These are phyloP conservation scores for Aspergillus quadricinctus DNA, from an alignment of 2,329 filamentous ascomycete genomes.

Conservation along the genomic window DNA sequence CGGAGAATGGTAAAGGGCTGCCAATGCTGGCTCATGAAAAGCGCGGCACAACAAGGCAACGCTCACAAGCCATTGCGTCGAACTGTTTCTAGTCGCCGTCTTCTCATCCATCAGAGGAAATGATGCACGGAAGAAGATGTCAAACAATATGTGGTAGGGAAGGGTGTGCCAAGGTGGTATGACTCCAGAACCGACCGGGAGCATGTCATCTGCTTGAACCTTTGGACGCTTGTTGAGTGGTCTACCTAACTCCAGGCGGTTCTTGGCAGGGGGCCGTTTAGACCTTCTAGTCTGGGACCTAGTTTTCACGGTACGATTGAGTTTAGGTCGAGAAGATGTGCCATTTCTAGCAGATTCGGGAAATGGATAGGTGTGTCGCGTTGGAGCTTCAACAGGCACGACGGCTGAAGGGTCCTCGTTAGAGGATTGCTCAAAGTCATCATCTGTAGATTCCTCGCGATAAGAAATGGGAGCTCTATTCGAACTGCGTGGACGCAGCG, in stretches of 20 bases:
- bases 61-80: constrained; percentile 58
- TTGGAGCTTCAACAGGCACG: constrained; percentile 8
- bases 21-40: constrained; percentile 69
- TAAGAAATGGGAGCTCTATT: constrained; percentile 26
- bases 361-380: constrained; percentile 3
- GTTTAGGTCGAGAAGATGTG: constrained; percentile 8
- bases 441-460: constrained; percentile 33
- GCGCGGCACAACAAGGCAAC: constrained; percentile 58
- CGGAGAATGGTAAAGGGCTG: constrained; percentile 66
- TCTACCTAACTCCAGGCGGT: constrained; percentile 16
- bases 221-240: constrained; percentile 25
- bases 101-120: constrained; percentile 48
- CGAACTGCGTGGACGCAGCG: constrained; percentile 29
- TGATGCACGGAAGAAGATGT: constrained; percentile 67
- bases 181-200: constrained; percentile 23
- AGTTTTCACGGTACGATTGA: constrained; percentile 15
- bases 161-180: constrained; percentile 58
- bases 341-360: constrained; percentile 6
- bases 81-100: constrained; percentile 18
- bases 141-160: constrained; percentile 64
- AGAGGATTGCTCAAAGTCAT: constrained; percentile 13
- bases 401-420: constrained; percentile 12
- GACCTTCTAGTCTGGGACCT: constrained; percentile 18
- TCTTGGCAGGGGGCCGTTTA: constrained; percentile 12
- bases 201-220: constrained; percentile 12